A percentile compares a stretch with the other conserved stretches of the same genome.
Conservation (phyloP, 2,329 filamentous ascomycete genomes). For the Scleromitrula shiraiana region DNA sequence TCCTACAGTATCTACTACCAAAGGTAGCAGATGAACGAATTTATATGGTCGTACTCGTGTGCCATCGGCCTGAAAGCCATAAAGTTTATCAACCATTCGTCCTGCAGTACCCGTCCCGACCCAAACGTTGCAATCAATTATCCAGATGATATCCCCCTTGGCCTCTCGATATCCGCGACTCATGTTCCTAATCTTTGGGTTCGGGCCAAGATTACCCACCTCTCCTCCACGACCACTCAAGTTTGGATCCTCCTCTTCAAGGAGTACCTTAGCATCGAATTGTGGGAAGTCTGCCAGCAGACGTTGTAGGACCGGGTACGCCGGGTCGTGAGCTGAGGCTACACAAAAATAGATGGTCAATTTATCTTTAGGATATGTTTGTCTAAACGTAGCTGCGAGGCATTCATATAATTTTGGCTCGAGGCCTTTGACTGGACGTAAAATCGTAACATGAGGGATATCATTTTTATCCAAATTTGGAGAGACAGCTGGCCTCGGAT, state of each 20-base stretch:
- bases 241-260: conserved; percentile 75
- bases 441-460: conserved; percentile 77
- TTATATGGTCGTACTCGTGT: conserved; percentile 58
- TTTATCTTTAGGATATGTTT: conserved; percentile 70
- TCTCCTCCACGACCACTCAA: conserved; percentile 48
- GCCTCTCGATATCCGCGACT: conserved; percentile 87
- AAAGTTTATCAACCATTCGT: conserved; percentile 82
- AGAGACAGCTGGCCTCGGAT: conserved; percentile 42
- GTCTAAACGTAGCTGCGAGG: conserved; percentile 74
- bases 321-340: conserved; percentile 64
- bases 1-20: conserved; percentile 69
- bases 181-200: conserved; percentile 98
- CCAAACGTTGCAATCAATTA: conserved; percentile 97
- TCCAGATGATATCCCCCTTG: conserved; percentile 82
- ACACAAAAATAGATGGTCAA: conserved; percentile 80
- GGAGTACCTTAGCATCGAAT: conserved; percentile 62
- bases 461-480: conserved; percentile 42
- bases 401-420: conserved; percentile 90
- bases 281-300: conserved; percentile 66
- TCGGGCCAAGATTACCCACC: conserved; percentile 66
- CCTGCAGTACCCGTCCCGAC: conserved; percentile 69
- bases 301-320: conserved; percentile 63
- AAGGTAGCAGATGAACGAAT: conserved; percentile 88
- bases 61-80: conserved; percentile 52
- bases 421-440: conserved; percentile 87